These are phyloP conservation scores for Populus hybrid DNA, from an alignment of 441 rosid species.

Conservation along the genomic window DNA sequence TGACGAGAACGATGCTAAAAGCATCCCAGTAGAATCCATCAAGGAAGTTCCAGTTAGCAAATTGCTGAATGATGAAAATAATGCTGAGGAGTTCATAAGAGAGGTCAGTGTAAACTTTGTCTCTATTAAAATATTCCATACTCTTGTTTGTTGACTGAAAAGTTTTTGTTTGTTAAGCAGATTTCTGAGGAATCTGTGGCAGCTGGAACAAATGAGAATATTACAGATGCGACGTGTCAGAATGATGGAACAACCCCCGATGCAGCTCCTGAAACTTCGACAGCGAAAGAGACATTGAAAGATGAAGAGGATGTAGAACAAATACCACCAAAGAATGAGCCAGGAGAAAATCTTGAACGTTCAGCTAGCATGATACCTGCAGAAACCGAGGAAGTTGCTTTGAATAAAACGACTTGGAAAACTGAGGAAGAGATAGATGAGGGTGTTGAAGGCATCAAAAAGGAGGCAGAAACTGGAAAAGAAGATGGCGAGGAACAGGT, in stretches of 20 bases:
- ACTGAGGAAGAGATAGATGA: slow-evolving; percentile 16
- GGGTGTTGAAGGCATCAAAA: slow-evolving; percentile 8
- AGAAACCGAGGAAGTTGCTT: slow-evolving; percentile 10
- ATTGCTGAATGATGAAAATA: slow-evolving; percentile 8
- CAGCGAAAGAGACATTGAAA: slow-evolving; percentile 2
- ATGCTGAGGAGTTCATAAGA: slow-evolving; percentile 8
- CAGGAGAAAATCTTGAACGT: slow-evolving; percentile 13
- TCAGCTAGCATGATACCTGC: neutral
- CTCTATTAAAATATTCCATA: neutral
- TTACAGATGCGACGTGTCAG: slow-evolving; percentile 4
- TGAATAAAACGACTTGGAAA: neutral
- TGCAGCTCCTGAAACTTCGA: neutral
- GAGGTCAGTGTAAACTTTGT: slow-evolving; percentile 24
- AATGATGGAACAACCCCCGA: slow-evolving; percentile 10
- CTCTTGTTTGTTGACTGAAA: slow-evolving; percentile 3
- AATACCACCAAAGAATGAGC: slow-evolving; percentile 12
- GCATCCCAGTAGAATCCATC: slow-evolving; percentile 1
- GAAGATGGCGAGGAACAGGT: slow-evolving; percentile 8
- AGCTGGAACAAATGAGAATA: slow-evolving; percentile 9
- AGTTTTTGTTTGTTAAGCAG: slow-evolving; percentile 16
- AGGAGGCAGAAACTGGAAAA: slow-evolving; percentile 16
- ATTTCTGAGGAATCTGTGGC: slow-evolving; percentile 16
- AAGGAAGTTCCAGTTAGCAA: slow-evolving; percentile 3
- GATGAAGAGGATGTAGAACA: slow-evolving; percentile 19
- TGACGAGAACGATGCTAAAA: neutral